Percentiles rank a stretch among this genome's conserved stretches.
Evolutionary conservation across 164 flowering plant species (phyloP).

Genomic region (Taxillus chinensis): DNA sequence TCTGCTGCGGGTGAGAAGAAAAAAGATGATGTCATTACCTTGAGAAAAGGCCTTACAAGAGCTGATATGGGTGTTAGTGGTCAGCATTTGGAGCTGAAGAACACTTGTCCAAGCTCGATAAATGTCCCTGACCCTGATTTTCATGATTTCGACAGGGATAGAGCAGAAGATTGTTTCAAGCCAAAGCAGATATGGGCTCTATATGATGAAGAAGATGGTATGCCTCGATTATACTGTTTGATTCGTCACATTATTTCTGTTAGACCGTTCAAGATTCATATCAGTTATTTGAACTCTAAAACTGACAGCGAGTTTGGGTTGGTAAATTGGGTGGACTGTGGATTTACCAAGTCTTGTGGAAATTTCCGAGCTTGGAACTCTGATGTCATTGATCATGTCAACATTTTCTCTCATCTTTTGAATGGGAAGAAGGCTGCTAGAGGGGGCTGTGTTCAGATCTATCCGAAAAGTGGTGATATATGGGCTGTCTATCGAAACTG

Average conservation of each 20-base stretch:
- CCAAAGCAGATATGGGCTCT: slow-evolving; percentile 92
- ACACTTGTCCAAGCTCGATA: slow-evolving; percentile 31
- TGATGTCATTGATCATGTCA: slow-evolving; percentile 58
- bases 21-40: slow-evolving; percentile 16
- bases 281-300: slow-evolving; percentile 63
- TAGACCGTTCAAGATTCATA: slow-evolving; percentile 65
- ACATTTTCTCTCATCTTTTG: slow-evolving; percentile 75
- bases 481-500: slow-evolving; percentile 90
- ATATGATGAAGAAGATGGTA: slow-evolving; percentile 94
- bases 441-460: slow-evolving; percentile 64
- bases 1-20: slow-evolving; percentile 22
- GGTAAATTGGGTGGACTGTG: slow-evolving; percentile 58
- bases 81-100: slow-evolving; percentile 13
- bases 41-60: slow-evolving; percentile 12
- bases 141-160: slow-evolving; percentile 79
- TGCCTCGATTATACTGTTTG: slow-evolving; percentile 86
- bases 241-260: slow-evolving; percentile 63
- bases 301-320: slow-evolving; percentile 55
- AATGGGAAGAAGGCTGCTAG: slow-evolving; percentile 53
- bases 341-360: slow-evolving; percentile 84
- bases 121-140: slow-evolving; percentile 82
- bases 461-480: slow-evolving; percentile 67
- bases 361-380: slow-evolving; percentile 48
- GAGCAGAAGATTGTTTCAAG: slow-evolving; percentile 74
- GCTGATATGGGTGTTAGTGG: slow-evolving; percentile 5